Evolutionary conservation across 2,329 filamentous ascomycete species (phyloP).

Genomic region (Verticillium longisporum): DNA sequence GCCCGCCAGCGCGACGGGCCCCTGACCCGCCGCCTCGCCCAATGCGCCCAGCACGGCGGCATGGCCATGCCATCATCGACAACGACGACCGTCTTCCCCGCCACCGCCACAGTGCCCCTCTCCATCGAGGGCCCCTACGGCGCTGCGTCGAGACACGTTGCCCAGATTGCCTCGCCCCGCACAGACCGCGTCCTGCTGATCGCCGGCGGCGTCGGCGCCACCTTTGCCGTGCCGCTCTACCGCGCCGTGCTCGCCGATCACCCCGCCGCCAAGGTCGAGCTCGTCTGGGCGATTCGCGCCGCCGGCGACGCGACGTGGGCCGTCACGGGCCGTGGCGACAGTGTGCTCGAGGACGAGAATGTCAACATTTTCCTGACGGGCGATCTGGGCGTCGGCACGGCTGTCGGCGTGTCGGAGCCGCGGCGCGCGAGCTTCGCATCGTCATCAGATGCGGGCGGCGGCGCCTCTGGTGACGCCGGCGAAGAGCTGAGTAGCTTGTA

Average conservation of each 20-base stretch:
- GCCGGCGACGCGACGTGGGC: constrained; percentile 64
- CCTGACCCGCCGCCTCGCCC: constrained; percentile 34
- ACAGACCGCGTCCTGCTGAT: constrained; percentile 65
- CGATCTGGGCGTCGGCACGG: constrained; percentile 14
- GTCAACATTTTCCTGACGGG: constrained; percentile 48
- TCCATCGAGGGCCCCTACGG: constrained; percentile 73
- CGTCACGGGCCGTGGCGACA: constrained; percentile 21
- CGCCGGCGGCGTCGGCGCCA: constrained; percentile 78
- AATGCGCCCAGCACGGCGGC: constrained; percentile 16
- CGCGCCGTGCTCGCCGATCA: constrained; percentile 45
- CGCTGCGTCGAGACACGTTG: constrained; percentile 42
- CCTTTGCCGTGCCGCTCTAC: constrained; percentile 69
- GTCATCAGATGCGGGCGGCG: constrained; percentile 3
- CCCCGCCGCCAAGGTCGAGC: constrained; percentile 40
- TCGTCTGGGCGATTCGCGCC: constrained; percentile 64
- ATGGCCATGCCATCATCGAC: constrained; percentile 12
- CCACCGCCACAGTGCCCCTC: constrained; percentile 37
- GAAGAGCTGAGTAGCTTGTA: constrained; percentile 34
- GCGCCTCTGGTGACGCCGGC: constrained; percentile 22
- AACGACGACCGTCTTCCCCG: constrained; percentile 5
- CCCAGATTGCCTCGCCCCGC: constrained; percentile 38
- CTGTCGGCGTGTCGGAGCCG: not conserved
- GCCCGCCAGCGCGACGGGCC: constrained; percentile 46
- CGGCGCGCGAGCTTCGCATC: constrained; percentile 3
- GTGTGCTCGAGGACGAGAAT: constrained; percentile 38